Base-by-base conservation (phyloP, 371 early-diverging fungal species). In the Lichtheimia ornata region DNA sequence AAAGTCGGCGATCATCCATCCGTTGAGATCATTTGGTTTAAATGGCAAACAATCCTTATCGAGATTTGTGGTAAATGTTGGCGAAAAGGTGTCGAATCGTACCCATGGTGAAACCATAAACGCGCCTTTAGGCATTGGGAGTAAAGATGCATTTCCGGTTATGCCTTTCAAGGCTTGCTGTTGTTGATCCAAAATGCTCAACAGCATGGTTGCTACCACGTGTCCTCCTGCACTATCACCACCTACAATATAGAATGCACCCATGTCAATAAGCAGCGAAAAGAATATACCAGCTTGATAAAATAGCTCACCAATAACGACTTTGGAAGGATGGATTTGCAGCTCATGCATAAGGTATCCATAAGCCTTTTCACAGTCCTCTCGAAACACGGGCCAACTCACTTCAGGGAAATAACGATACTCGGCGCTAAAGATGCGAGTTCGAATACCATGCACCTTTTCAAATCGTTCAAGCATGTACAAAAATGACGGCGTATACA, bases 161-260 rank as follows among this genome's bases (percentile, higher is more conserved):
- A 7, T 4, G 4, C 28, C 4, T 4, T 28, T 28, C 28, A 28
- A 28, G 28, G 28, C 28, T 28, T 28, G 28, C 18, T 42, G 50
- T 2, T 51, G 47, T 35, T 69, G 60, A 47, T 69, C 50, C 14
- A 61, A 66, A 22, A 66, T 22, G 22, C 47, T 22, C 27, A 67
- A 24, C 7, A 74, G 49, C 15, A 55, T 47, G 14, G 55, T 59
- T 3, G 69, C 66, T 3, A 64, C 62, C 43, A 77, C 50, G 50
- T 71, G 70, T 13, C 72, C 77, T 24, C 77, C 77, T 11, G 74
- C 74, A 55, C 69, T 68, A 27, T 77, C 77, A 15, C 77, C 77
- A 40, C 62, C 77, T 72, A 61, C 24, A 56, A 56, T 17, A 45
- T 47, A 28, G 1, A 4, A 5, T 5, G 7, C 4, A 28, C 20